These are phyloP conservation scores for Hebeloma cylindrosporum DNA, from an alignment of 768 basidiomycete species.

Conservation along the genomic window DNA sequence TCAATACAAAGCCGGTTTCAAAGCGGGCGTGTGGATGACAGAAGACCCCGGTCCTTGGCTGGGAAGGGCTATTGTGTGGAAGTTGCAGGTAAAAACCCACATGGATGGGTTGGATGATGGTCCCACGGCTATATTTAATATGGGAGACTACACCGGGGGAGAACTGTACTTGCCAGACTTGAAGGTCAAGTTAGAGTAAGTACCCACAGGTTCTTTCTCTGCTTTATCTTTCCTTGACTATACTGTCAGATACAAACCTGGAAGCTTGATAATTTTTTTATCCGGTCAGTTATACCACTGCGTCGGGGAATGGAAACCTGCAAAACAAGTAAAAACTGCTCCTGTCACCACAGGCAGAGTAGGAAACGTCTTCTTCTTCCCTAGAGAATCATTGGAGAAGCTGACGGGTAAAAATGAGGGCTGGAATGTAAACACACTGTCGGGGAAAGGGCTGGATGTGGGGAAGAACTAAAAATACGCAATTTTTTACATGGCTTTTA, in stretches of 20 bases:
- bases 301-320: no score
- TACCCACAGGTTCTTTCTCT: background rate
- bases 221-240: background rate
- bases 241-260: constrained; percentile 17
- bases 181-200: constrained; percentile 15
- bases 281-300: constrained; percentile 20
- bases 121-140: constrained; percentile 17
- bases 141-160: constrained; percentile 16
- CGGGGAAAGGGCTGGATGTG: no score
- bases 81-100: constrained; percentile 18
- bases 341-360: no score
- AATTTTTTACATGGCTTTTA: no score
- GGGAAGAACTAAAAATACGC: no score
- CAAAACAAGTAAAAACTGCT: no score
- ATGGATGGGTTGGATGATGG: constrained; percentile 19
- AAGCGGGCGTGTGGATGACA: constrained; percentile 4
- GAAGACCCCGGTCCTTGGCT: constrained; percentile 22
- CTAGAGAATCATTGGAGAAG: no score
- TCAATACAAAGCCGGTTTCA: constrained; percentile 14
- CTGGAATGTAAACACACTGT: no score
- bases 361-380: no score
- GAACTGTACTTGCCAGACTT: constrained; percentile 19
- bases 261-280: constrained; percentile 14
- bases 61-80: constrained; percentile 21
- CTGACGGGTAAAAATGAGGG: no score